phyloP scores from a whole-genome alignment of 192 early-diverging fungal species.

The Backusella liffmaniae region DNA sequence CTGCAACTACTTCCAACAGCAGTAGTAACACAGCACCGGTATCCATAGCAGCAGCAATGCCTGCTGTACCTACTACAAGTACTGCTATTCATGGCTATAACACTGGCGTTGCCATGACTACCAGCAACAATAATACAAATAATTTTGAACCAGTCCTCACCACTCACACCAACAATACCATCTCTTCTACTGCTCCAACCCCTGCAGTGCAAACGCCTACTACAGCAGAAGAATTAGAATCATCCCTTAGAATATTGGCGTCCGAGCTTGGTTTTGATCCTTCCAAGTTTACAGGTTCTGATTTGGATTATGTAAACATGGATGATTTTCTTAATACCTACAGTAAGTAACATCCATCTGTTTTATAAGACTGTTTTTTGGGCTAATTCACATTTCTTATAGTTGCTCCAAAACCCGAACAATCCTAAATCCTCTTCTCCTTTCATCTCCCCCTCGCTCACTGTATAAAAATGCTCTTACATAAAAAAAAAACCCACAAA shows the following conservation, averaged over 20 bases:
- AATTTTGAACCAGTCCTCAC: not conserved
- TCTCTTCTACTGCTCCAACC: not conserved
- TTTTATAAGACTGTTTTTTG: not conserved
- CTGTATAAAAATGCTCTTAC: not conserved
- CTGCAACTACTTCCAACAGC: not conserved
- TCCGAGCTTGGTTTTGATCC: slow-evolving; percentile 30
- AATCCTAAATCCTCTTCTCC: not conserved
- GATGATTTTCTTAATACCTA: slow-evolving; percentile 27
- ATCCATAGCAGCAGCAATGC: not conserved
- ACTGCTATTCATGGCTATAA: not conserved
- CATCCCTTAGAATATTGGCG: slow-evolving; percentile 14
- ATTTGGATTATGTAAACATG: slow-evolving; percentile 33
- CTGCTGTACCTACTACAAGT: not conserved
- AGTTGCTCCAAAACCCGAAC: not conserved
- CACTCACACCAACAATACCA: not conserved
- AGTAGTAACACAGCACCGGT: not conserved
- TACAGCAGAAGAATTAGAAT: slow-evolving; percentile 19
- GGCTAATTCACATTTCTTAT: not conserved
- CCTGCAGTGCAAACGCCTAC: not conserved
- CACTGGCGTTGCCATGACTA: not conserved
- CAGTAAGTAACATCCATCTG: not conserved
- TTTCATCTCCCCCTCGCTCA: not conserved
- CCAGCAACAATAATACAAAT: not conserved
- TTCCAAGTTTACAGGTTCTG: not conserved
- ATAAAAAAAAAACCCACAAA: not conserved